These are phyloP conservation scores for Russula olivacea DNA, from an alignment of 768 basidiomycete species.

Conservation along the genomic window DNA sequence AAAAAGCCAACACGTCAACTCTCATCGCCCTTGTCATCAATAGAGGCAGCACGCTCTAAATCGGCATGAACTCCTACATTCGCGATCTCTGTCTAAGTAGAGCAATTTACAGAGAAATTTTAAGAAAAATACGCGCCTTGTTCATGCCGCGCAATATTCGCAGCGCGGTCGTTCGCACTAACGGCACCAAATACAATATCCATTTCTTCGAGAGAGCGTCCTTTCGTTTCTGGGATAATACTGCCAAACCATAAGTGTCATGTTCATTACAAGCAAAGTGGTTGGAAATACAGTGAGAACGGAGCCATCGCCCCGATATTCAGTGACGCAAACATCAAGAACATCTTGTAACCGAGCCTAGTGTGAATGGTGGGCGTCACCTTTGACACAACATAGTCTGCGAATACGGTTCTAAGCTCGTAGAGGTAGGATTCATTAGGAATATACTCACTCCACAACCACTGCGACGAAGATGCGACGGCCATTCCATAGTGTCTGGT, in stretches of 20 bases:
- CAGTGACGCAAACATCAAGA: constrained; percentile 70
- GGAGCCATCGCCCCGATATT: constrained; percentile 64
- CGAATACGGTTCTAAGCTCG: background rate
- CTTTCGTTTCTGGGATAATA: constrained; percentile 40
- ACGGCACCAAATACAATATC: constrained; percentile 56
- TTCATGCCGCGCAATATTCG: constrained; percentile 46
- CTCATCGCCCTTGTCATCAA: background rate
- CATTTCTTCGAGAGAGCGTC: constrained; percentile 46
- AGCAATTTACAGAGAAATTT: background rate
- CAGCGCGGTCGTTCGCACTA: constrained; percentile 46
- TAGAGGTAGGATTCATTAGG: background rate
- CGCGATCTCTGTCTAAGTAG: constrained; percentile 2
- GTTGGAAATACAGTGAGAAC: constrained; percentile 51
- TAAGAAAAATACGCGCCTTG: constrained; percentile 27
- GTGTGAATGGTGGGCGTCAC: constrained; percentile 60
- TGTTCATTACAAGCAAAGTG: background rate
- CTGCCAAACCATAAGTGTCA: constrained; percentile 21
- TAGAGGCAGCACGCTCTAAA: background rate
- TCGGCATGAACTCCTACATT: background rate
- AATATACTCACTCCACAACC: constrained; percentile 66
- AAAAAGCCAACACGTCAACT: background rate
- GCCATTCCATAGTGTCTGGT: constrained; percentile 79
- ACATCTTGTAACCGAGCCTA: constrained; percentile 64
- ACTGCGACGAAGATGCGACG: constrained; percentile 69
- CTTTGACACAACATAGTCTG: constrained; percentile 70